These are phyloP conservation scores for Vitis hybrid DNA, from an alignment of 177 flowering plant genomes.

Conservation along the genomic window DNA sequence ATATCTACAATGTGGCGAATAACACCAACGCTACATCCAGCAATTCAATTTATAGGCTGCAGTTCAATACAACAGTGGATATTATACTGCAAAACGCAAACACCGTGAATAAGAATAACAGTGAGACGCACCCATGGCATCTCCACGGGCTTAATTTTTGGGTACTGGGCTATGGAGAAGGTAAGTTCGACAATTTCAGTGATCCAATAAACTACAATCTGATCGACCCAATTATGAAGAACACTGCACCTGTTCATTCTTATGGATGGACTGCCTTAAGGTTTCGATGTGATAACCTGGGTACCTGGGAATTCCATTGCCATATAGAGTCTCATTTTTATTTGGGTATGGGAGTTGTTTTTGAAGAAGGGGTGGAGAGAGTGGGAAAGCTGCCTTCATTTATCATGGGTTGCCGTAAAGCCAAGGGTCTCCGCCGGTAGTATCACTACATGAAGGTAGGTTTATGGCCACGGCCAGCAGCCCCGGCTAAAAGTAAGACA, in stretches of 20 bases:
- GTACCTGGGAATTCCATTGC: slow-evolving; percentile 92
- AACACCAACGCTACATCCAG: no score
- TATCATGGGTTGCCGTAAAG: slow-evolving; percentile 71
- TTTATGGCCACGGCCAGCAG: no score
- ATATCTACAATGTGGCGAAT: slow-evolving; percentile 30
- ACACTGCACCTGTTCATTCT: slow-evolving; percentile 55
- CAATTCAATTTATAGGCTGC: no score
- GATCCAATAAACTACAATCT: slow-evolving; percentile 65
- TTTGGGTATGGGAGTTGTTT: slow-evolving; percentile 91
- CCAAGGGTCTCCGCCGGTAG: slow-evolving; percentile 19
- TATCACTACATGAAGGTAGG: no score
- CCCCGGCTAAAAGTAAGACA: no score
- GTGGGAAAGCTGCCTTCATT: slow-evolving; percentile 66
- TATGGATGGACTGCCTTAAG: slow-evolving; percentile 71
- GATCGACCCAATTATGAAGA: slow-evolving; percentile 78
- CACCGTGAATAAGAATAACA: no score
- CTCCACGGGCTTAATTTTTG: slow-evolving; percentile 94
- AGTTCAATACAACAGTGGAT: no score
- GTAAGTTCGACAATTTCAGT: slow-evolving; percentile 51
- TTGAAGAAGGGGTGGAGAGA: slow-evolving; percentile 73
- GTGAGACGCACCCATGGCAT: slow-evolving; percentile 43
- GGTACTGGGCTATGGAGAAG: slow-evolving; percentile 82
- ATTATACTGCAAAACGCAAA: no score
- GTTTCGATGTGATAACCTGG: slow-evolving; percentile 75
- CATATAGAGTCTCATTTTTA: slow-evolving; percentile 85